phyloP scores from a whole-genome alignment of 2,329 filamentous ascomycete genomes.

The Ophiobolus disseminans region DNA sequence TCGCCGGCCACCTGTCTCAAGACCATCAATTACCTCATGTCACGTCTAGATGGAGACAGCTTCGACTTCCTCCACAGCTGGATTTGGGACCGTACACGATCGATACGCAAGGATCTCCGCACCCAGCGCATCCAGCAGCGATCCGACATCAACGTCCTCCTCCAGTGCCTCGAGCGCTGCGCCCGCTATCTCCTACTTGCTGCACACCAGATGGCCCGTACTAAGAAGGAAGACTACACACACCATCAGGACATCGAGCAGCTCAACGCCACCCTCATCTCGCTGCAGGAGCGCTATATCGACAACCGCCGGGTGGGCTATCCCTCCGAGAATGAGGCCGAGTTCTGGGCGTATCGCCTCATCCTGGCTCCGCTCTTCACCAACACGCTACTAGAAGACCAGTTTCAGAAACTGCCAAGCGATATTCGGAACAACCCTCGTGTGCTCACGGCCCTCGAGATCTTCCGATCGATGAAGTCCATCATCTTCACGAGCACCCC shows the following conservation, averaged over 20 bases:
- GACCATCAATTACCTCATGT: slow-evolving; percentile 55
- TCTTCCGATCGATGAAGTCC: slow-evolving; percentile 64
- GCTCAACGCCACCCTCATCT: slow-evolving; percentile 67
- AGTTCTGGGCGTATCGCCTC: slow-evolving; percentile 69
- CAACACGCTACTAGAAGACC: slow-evolving; percentile 61
- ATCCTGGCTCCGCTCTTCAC: slow-evolving; percentile 53
- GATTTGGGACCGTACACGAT: slow-evolving; percentile 70
- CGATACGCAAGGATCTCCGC: slow-evolving; percentile 70
- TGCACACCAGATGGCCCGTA: slow-evolving; percentile 60
- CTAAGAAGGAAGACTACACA: slow-evolving; percentile 56
- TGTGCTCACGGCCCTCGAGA: slow-evolving; percentile 63
- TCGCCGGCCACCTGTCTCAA: slow-evolving; percentile 58
- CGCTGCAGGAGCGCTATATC: slow-evolving; percentile 60
- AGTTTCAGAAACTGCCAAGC: slow-evolving; percentile 63
- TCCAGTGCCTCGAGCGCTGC: slow-evolving; percentile 68
- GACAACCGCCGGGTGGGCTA: slow-evolving; percentile 51
- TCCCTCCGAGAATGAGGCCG: slow-evolving; percentile 65
- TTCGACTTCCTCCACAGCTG: slow-evolving; percentile 63
- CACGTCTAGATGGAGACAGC: slow-evolving; percentile 59
- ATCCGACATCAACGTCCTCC: slow-evolving; percentile 62
- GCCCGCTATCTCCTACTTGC: slow-evolving; percentile 69
- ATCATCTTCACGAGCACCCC: slow-evolving; percentile 58
- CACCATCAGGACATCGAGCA: slow-evolving; percentile 68
- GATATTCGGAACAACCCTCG: slow-evolving; percentile 59
- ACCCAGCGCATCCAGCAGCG: slow-evolving; percentile 65